A percentile compares a stretch with the other conserved stretches of the same genome.
Evolutionary conservation across 2,329 filamentous ascomycete species (phyloP).

Genomic region (Ceratocystis destructans): DNA sequence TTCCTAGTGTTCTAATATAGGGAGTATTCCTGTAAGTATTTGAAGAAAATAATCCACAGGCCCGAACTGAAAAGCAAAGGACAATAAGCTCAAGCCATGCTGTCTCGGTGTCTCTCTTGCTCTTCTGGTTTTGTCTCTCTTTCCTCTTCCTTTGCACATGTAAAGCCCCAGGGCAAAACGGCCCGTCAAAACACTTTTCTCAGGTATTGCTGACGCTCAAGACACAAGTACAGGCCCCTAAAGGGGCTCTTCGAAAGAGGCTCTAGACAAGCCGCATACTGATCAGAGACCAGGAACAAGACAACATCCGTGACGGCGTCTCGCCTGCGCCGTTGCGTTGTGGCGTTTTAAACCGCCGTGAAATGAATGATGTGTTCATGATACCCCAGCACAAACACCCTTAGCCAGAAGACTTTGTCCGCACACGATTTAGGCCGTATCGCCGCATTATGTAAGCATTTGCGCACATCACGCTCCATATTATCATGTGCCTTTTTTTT

Average conservation of each 20-base stretch:
- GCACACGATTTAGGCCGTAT: neutral
- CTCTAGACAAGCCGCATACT: neutral
- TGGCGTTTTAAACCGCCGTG: neutral
- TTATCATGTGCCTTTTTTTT: neutral
- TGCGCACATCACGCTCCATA: neutral
- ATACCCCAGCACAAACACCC: neutral
- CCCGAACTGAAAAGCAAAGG: neutral
- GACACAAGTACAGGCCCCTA: neutral
- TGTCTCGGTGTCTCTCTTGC: constrained; percentile 7
- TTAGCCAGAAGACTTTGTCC: neutral
- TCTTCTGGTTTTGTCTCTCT: neutral
- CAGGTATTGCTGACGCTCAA: neutral
- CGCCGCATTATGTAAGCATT: neutral
- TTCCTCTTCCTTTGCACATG: neutral
- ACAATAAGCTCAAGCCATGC: neutral
- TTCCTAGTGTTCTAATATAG: neutral
- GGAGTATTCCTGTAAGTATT: neutral
- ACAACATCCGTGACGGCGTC: neutral
- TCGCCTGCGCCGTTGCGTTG: neutral
- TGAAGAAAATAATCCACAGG: neutral
- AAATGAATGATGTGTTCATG: neutral
- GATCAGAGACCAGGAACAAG: neutral
- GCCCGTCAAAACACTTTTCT: neutral
- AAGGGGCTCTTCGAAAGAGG: neutral
- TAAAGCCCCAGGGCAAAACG: neutral